These are phyloP conservation scores for Letharia lupina DNA, from an alignment of 495 filamentous ascomycete genomes.

Conservation along the genomic window DNA sequence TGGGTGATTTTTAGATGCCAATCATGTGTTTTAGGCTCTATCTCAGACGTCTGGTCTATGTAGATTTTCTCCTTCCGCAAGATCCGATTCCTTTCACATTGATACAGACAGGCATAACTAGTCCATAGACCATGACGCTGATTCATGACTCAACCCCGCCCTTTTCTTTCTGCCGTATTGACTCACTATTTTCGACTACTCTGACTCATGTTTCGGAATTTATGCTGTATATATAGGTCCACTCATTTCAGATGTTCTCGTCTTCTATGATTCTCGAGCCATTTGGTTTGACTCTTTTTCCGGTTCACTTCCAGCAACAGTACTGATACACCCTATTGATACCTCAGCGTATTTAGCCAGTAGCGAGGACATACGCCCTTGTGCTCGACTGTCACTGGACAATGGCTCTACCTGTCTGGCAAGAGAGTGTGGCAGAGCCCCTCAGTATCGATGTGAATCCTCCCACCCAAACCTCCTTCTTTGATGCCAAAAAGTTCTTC, in stretches of 20 bases:
- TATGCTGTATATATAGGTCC: neutral
- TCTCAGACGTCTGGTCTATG: no score
- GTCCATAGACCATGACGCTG: no score
- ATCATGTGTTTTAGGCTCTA: no score
- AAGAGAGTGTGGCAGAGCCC: neutral
- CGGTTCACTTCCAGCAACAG: neutral
- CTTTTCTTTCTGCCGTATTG: neutral
- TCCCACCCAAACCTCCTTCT: constrained; percentile 1
- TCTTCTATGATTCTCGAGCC: neutral
- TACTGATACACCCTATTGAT: neutral
- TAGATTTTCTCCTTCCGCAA: no score
- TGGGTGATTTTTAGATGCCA: no score
- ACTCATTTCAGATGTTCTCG: neutral
- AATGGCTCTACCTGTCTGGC: constrained; percentile 10
- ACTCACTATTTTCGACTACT: neutral
- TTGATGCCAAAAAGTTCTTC: constrained; percentile 18
- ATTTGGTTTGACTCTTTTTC: neutral
- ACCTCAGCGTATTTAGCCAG: neutral
- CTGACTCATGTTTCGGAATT: neutral
- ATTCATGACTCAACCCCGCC: no score
- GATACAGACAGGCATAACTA: no score
- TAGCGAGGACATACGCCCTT: no score
- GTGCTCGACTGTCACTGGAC: neutral
- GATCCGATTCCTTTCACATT: no score
- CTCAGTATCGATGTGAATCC: neutral